Evolutionary conservation across 768 basidiomycete species (phyloP).

Genomic region (Podaxis sp.): DNA sequence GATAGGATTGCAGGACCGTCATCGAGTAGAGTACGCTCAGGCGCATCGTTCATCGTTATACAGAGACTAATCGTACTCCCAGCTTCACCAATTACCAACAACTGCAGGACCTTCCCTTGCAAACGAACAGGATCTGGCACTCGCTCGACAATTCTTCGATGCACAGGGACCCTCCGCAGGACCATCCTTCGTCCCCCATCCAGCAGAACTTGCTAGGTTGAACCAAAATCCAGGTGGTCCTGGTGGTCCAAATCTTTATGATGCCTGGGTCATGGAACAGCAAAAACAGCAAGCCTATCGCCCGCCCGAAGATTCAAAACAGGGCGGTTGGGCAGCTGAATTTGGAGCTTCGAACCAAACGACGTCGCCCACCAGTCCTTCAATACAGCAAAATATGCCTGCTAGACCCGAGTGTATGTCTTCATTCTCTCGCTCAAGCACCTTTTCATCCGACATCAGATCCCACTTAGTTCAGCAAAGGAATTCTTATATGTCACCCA

Average conservation of each 20-base stretch:
- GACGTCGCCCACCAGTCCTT: slow-evolving; percentile 17
- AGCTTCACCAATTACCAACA: slow-evolving; percentile 77
- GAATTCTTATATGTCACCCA: slow-evolving; percentile 31
- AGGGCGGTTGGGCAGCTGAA: slow-evolving; percentile 53
- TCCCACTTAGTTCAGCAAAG: slow-evolving; percentile 33
- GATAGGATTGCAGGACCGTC: slow-evolving; percentile 74
- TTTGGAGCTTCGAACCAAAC: slow-evolving; percentile 33
- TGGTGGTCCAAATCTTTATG: slow-evolving; percentile 33
- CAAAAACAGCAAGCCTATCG: slow-evolving; percentile 32
- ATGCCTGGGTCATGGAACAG: slow-evolving; percentile 52
- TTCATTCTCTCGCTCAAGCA: not conserved
- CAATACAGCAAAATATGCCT: slow-evolving; percentile 30
- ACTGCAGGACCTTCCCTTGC: slow-evolving; percentile 40
- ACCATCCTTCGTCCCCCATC: slow-evolving; percentile 31
- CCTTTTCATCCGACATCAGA: not conserved
- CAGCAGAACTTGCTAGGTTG: slow-evolving; percentile 26
- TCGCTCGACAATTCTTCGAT: slow-evolving; percentile 81
- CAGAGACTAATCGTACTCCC: not conserved
- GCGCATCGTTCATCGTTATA: not conserved
- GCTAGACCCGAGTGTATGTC: slow-evolving; percentile 36
- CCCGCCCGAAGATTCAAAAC: slow-evolving; percentile 29
- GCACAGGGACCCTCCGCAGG: slow-evolving; percentile 27
- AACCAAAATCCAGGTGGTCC: slow-evolving; percentile 25
- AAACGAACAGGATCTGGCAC: slow-evolving; percentile 62
- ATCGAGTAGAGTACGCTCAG: slow-evolving; percentile 52